Evolutionary conservation across 768 basidiomycete genomes (phyloP).

Genomic region (Termitomyces sp.): DNA sequence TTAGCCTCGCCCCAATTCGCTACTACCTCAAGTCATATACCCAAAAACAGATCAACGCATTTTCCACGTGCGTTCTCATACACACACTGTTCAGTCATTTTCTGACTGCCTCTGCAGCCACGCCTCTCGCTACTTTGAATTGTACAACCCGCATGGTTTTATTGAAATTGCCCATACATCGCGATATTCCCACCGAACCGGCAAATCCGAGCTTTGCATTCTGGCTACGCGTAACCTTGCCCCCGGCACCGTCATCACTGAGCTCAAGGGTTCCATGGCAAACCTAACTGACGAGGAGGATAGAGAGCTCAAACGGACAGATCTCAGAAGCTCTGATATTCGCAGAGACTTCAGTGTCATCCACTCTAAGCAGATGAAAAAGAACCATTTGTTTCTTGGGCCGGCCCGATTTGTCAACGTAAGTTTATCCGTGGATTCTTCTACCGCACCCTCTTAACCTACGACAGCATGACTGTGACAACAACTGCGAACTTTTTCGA

Average conservation of each 20-base stretch:
- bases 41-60: constrained; percentile 86
- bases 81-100: constrained; percentile 17
- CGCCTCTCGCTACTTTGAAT: constrained; percentile 83
- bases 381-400: constrained; percentile 86
- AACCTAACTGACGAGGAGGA: constrained; percentile 84
- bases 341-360: constrained; percentile 89
- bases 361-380: constrained; percentile 87
- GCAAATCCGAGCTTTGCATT: constrained; percentile 86
- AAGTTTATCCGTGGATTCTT: constrained; percentile 29
- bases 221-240: constrained; percentile 70
- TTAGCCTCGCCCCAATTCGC: constrained; percentile 67
- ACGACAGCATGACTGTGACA: constrained; percentile 80
- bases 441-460: constrained; percentile 17
- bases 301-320: constrained; percentile 78
- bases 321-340: constrained; percentile 68
- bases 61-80: constrained; percentile 72
- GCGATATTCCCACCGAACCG: constrained; percentile 80
- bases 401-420: constrained; percentile 93
- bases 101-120: constrained; percentile 44
- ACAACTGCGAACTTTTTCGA: constrained; percentile 85
- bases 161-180: constrained; percentile 90
- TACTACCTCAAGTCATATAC: constrained; percentile 72
- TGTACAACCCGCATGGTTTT: constrained; percentile 76
- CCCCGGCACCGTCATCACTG: constrained; percentile 71
- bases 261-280: constrained; percentile 88